phyloP scores from a whole-genome alignment of 805 yeast species.

The Saccharomycopsis malanga region DNA sequence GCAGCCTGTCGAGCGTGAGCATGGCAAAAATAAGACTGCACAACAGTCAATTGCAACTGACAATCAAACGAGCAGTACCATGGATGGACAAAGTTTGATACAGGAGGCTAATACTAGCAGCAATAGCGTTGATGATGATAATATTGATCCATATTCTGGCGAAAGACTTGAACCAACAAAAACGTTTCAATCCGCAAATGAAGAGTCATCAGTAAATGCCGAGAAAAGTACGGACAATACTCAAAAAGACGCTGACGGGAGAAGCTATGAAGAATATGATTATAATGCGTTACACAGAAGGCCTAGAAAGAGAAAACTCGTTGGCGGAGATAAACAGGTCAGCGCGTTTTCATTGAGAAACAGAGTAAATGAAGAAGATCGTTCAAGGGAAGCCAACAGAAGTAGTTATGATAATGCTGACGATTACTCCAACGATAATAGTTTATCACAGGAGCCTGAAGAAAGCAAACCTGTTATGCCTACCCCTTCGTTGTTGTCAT shows the following conservation, averaged over 20 bases:
- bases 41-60: no score
- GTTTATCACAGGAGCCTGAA: background rate
- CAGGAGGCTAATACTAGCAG: no score
- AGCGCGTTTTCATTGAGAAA: constrained; percentile 9
- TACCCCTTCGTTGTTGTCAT: background rate
- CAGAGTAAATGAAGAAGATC: constrained; percentile 3
- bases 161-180: constrained; percentile 5
- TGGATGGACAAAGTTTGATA: no score
- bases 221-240: background rate
- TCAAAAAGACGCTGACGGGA: background rate
- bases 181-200: background rate
- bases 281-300: background rate
- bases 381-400: background rate
- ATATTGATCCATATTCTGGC: constrained; percentile 12
- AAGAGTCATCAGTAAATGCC: background rate
- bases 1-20: no score
- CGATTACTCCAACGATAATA: background rate
- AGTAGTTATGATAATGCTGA: background rate
- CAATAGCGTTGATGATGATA: constrained; percentile 9
- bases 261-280: background rate
- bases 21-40: no score
- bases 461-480: background rate
- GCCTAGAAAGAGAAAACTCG: background rate
- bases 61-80: no score
- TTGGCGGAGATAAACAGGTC: background rate